Conservation (phyloP, 345 rosid species). For the Brassica incana region DNA sequence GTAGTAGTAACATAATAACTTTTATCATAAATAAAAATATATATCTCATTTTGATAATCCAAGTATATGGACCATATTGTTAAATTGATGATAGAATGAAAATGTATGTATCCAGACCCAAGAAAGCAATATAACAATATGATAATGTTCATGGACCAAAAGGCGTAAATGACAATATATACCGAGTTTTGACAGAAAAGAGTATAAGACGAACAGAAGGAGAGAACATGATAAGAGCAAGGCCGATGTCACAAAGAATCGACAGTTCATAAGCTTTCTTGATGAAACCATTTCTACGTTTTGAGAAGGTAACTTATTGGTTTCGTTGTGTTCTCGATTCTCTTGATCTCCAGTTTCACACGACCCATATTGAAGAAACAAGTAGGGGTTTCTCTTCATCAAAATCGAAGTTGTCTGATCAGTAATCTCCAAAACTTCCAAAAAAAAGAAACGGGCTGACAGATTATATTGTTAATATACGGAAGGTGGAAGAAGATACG, state of each 20-base stretch:
- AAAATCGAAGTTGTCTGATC: not conserved
- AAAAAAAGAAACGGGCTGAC: not conserved
- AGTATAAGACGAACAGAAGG: conserved; percentile 53
- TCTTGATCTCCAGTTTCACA: conserved; percentile 72
- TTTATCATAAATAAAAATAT: too few relatives aligned
- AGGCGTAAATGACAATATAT: too few relatives aligned
- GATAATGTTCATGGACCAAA: too few relatives aligned
- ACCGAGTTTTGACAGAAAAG: too few relatives aligned
- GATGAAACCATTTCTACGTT: conserved; percentile 85
- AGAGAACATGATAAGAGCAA: conserved; percentile 84
- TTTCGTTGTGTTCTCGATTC: conserved; percentile 78
- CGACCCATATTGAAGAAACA: conserved; percentile 55
- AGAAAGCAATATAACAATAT: too few relatives aligned
- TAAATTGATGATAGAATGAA: too few relatives aligned
- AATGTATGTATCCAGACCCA: too few relatives aligned
- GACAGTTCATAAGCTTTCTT: conserved; percentile 88
- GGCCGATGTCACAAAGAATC: conserved; percentile 78
- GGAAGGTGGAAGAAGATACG: not conserved
- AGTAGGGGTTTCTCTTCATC: conserved; percentile 1
- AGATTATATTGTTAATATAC: not conserved
- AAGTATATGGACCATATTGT: too few relatives aligned
- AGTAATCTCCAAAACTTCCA: conserved; percentile 14
- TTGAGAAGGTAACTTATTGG: conserved; percentile 78
- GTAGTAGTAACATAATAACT: too few relatives aligned
- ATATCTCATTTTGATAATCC: too few relatives aligned